A percentile compares a stretch with the other conserved stretches of the same genome.
These are phyloP conservation scores for Lantana camara DNA, from an alignment of 257 asterid genomes.

Conservation along the genomic window DNA sequence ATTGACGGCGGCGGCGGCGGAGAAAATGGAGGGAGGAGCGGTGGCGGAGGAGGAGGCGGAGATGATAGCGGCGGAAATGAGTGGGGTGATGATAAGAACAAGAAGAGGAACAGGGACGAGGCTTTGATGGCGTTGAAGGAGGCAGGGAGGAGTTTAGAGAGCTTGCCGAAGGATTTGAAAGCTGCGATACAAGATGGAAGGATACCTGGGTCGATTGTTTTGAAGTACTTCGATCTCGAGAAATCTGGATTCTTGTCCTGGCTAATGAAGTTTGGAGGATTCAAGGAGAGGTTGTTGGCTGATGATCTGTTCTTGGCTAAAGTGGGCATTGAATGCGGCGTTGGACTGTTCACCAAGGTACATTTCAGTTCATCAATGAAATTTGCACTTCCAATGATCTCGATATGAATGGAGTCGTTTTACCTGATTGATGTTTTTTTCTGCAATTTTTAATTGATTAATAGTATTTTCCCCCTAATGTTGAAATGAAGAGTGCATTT, in stretches of 20 bases:
- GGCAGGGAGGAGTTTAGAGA: conserved; percentile 67
- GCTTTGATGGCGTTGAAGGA: conserved; percentile 49
- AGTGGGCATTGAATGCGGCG: conserved; percentile 73
- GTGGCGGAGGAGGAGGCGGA: conserved; percentile 46
- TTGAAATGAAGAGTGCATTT: background rate
- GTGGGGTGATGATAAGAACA: conserved; percentile 34
- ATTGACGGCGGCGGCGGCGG: conserved; percentile 32
- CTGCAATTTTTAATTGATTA: background rate
- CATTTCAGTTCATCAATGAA: background rate
- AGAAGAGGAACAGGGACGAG: conserved; percentile 46
- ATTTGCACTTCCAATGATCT: background rate
- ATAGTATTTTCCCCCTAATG: background rate
- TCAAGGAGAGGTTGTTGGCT: conserved; percentile 74
- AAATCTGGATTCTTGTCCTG: conserved; percentile 53
- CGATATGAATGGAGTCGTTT: no score
- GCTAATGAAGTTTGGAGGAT: conserved; percentile 65
- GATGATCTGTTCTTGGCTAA: conserved; percentile 80
- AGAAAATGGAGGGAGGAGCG: conserved; percentile 34
- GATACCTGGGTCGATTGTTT: conserved; percentile 56
- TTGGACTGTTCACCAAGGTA: conserved; percentile 80
- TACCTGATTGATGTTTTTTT: background rate
- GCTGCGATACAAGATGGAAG: conserved; percentile 62
- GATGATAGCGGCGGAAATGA: conserved; percentile 27
- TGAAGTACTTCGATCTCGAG: conserved; percentile 57
- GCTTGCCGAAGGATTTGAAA: conserved; percentile 63